Evolutionary conservation across 2,329 filamentous ascomycete species (phyloP), one percentile per base, ranked within the genome.

Genomic region (Chalaropsis ovoidea): DNA sequence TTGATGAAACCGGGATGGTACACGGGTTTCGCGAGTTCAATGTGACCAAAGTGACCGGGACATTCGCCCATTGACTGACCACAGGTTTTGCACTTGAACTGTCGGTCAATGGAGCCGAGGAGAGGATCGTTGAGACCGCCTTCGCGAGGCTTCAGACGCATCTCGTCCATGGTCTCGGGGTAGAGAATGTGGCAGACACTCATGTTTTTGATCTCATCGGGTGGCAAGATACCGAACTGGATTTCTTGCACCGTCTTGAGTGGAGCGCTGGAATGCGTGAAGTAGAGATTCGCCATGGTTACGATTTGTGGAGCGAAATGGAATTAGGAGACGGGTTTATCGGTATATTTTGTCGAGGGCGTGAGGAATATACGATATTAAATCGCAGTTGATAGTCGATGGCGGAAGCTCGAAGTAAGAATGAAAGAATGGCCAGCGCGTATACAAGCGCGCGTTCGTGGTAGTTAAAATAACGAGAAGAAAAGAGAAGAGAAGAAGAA

Each of bases 161-260:
- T 88, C 77, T 99, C 94, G 74, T 99, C 94, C 94, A 99, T 96
- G 35, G 94, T 97, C 80, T 99, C 94, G n/a, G 94, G 92, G 75
- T 96, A 97, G 76, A 94, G 84, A 75, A 99, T 93, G 76, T 96
- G 90, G 71, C 87, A 89, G 69, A 97, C 93, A 77, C 92, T 96
- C 90, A 97, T 95, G 73, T 88, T 92, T 81, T 99, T 97, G 78
- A 97, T 96, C 80, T 99, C 95, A 76, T 99, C 94, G 31, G 94
- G 94, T 43, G 94, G 95, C 77, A 99, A 85, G 75, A 99, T 84
- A 74, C 94, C 94, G 75, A 99, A 99, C 81, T 99, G 95, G 72
- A 99, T 96, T 82, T 99, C 95, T 82, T 96, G 88, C 73, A 99
- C 92, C 70, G 89, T 95, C 82, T 94, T 93, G 83, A 97, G 83